A percentile compares a stretch with the other conserved stretches of the same genome.
These are phyloP conservation scores for Plasmodium falciparum DNA, from an alignment of 169 alveolate species.

Conservation along the genomic window DNA sequence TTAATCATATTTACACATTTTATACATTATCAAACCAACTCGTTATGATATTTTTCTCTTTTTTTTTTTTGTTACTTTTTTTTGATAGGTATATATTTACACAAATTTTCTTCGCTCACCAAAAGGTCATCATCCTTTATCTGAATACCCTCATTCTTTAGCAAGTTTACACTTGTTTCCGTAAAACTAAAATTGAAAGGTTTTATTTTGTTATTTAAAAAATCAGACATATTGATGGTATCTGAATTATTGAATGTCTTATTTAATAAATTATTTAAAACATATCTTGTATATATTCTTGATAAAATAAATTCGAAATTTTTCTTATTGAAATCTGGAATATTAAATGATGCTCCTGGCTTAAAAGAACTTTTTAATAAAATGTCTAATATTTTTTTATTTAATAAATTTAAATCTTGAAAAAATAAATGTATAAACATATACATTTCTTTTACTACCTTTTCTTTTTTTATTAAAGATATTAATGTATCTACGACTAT, in stretches of 20 bases:
- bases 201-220: neutral
- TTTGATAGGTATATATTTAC: constrained; percentile 65
- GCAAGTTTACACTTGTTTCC: neutral
- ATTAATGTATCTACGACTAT: constrained; percentile 50
- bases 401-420: constrained; percentile 17
- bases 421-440: constrained; percentile 40
- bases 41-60: neutral
- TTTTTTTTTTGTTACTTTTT: constrained; percentile 33
- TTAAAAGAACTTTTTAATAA: neutral
- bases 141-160: neutral
- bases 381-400: constrained; percentile 14
- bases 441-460: constrained; percentile 21
- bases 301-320: constrained; percentile 43
- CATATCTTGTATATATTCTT: constrained; percentile 44
- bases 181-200: constrained; percentile 24
- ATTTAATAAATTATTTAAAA: constrained; percentile 35
- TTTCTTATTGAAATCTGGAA: constrained; percentile 10
- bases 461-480: constrained; percentile 30
- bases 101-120: neutral
- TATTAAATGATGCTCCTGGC: neutral
- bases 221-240: neutral
- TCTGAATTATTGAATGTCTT: neutral
- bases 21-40: no score
- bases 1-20: no score
- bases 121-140: neutral